phyloP scores from a whole-genome alignment of 2,329 filamentous ascomycete species.

The Hypoxylon sp. region DNA sequence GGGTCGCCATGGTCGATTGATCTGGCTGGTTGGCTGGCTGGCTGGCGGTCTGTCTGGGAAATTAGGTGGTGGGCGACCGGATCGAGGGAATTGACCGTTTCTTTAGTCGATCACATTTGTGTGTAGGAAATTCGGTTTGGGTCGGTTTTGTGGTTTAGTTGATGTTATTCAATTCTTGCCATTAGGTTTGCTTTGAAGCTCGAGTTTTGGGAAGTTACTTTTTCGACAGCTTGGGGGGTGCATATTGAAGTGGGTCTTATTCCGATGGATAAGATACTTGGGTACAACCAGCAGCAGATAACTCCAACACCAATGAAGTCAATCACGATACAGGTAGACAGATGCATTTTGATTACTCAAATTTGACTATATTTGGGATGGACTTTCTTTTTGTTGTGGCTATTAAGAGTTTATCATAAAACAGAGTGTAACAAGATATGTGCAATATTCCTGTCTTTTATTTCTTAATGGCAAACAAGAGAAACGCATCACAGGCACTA shows the following conservation, averaged over 20 bases:
- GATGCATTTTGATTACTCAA: no score
- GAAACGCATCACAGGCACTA: no score
- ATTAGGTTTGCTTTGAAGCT: slow-evolving; percentile 1
- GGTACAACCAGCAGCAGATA: neutral
- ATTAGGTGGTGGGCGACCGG: neutral
- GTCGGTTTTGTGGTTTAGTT: neutral
- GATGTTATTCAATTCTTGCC: no score
- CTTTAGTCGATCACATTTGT: neutral
- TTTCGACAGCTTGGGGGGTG: neutral
- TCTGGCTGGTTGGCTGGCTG: neutral
- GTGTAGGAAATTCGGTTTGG: no score
- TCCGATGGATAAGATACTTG: neutral
- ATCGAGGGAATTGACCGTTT: neutral
- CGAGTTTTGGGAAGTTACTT: neutral
- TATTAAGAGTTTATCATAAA: no score
- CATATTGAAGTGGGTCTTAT: neutral
- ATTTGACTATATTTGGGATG: no score
- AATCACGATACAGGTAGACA: no score
- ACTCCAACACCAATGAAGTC: no score
- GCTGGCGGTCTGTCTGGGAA: neutral
- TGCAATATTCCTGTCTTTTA: no score
- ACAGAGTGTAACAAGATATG: no score
- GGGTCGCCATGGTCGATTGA: slow-evolving; percentile 42
- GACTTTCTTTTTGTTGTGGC: no score
- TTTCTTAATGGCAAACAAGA: no score